phyloP scores from a whole-genome alignment of 805 yeast genomes.

The Candida boleticola region DNA sequence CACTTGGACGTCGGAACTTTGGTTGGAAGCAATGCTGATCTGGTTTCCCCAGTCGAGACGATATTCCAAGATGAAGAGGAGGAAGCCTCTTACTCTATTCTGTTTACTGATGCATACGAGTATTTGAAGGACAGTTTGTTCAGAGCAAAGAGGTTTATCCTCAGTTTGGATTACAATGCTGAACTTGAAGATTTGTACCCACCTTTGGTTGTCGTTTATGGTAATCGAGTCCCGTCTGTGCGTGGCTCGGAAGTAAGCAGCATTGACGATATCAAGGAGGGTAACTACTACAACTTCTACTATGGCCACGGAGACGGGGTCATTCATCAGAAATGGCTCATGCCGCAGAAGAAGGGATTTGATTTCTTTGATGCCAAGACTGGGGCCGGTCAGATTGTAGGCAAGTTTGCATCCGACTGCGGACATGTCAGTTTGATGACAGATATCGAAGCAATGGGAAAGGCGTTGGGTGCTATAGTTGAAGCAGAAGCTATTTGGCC shows the following conservation, averaged over 20 bases:
- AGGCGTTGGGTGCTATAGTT: constrained; percentile 62
- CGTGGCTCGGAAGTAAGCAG: constrained; percentile 72
- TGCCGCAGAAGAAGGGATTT: constrained; percentile 77
- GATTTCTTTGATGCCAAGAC: constrained; percentile 23
- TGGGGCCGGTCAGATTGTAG: constrained; percentile 54
- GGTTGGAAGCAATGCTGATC: neutral
- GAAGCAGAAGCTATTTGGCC: constrained; percentile 52
- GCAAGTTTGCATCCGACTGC: constrained; percentile 56
- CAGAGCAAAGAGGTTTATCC: constrained; percentile 55
- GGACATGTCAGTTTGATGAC: constrained; percentile 84
- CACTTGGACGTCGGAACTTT: neutral
- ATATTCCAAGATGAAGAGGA: constrained; percentile 6
- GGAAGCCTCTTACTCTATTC: constrained; percentile 17
- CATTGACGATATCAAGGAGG: constrained; percentile 60
- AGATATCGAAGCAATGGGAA: constrained; percentile 69
- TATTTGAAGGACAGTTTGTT: constrained; percentile 63
- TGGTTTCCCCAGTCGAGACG: neutral
- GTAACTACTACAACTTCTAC: constrained; percentile 71
- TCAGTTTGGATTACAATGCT: constrained; percentile 54
- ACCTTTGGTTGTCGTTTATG: constrained; percentile 80
- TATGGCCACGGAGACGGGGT: constrained; percentile 96
- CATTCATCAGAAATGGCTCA: constrained; percentile 74
- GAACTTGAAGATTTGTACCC: constrained; percentile 57
- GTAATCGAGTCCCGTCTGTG: constrained; percentile 80
- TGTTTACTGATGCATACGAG: constrained; percentile 58